Evolutionary conservation across 1,284 basidiomycete species (phyloP).

Genomic region (Ceratobasidium theobromae): DNA sequence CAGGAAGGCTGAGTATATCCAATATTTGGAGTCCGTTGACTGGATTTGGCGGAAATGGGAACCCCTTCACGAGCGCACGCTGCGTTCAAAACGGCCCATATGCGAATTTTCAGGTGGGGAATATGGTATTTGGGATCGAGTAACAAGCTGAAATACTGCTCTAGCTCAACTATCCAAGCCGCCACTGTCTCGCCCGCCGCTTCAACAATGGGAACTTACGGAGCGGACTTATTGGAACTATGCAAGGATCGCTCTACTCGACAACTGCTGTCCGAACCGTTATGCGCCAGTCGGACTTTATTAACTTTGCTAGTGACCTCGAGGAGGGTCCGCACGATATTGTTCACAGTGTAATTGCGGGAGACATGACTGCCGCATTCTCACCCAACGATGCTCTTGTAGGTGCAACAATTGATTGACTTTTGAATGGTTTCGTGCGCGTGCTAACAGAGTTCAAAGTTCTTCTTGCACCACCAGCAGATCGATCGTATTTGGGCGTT

Average conservation of each 20-base stretch:
- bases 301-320: constrained; percentile 3
- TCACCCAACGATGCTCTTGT: constrained; percentile 27
- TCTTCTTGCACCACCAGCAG: constrained; percentile 33
- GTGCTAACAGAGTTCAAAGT: too few relatives aligned
- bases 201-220: constrained; percentile 29
- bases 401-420: not conserved
- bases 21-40: constrained; percentile 19
- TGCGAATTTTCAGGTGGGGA: constrained; percentile 17
- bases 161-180: constrained; percentile 14
- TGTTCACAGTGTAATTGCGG: constrained; percentile 22
- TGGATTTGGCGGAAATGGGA: constrained; percentile 28
- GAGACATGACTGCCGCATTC: constrained; percentile 27
- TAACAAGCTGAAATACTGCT: not conserved
- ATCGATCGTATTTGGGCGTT: constrained; percentile 32
- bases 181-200: constrained; percentile 14
- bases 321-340: constrained; percentile 21
- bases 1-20: constrained; percentile 13
- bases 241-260: constrained; percentile 28
- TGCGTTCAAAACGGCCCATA: constrained; percentile 25
- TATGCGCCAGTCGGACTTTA: not conserved
- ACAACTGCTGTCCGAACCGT: not conserved
- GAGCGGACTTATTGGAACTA: not conserved
- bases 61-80: constrained; percentile 1
- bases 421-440: not conserved
- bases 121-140: not conserved